phyloP scores from a whole-genome alignment of 768 basidiomycete genomes.

The Lactifluus volemus region DNA sequence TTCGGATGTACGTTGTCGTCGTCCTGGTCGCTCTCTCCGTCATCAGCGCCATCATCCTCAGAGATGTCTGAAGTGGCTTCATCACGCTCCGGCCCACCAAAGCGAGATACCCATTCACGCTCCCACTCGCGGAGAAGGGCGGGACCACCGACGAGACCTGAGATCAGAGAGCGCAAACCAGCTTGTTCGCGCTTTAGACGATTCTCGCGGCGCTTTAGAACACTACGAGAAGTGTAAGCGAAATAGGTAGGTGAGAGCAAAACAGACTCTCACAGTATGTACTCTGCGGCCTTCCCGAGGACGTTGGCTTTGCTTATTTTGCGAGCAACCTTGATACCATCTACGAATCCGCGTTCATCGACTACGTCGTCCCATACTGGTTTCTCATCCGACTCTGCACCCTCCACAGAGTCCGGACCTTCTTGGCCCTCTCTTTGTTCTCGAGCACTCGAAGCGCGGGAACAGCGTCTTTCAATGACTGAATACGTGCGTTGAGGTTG shows the following conservation, averaged over 20 bases:
- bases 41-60: slow-evolving; percentile 41
- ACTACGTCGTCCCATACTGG: slow-evolving; percentile 39
- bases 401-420: neutral
- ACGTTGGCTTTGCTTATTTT: slow-evolving; percentile 91
- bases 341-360: slow-evolving; percentile 81
- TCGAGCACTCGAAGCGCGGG: slow-evolving; percentile 78
- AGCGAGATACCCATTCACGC: slow-evolving; percentile 57
- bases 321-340: slow-evolving; percentile 86
- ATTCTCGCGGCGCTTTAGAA: slow-evolving; percentile 68
- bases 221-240: slow-evolving; percentile 31
- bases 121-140: slow-evolving; percentile 71
- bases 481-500: slow-evolving; percentile 81
- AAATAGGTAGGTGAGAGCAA: neutral
- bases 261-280: slow-evolving; percentile 47
- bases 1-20: slow-evolving; percentile 41
- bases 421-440: slow-evolving; percentile 34
- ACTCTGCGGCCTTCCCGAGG: slow-evolving; percentile 84
- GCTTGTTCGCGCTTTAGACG: slow-evolving; percentile 68
- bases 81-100: slow-evolving; percentile 70
- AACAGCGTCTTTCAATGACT: slow-evolving; percentile 69
- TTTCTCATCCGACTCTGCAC: neutral
- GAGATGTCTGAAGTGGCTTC: slow-evolving; percentile 38
- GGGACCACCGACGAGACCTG: slow-evolving; percentile 66
- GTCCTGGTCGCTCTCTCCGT: slow-evolving; percentile 36
- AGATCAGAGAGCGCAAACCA: slow-evolving; percentile 60